Percentiles rank a stretch among this genome's conserved stretches.
Conservation (phyloP, 2,329 filamentous ascomycete genomes). For the Cytospora piceicola region DNA sequence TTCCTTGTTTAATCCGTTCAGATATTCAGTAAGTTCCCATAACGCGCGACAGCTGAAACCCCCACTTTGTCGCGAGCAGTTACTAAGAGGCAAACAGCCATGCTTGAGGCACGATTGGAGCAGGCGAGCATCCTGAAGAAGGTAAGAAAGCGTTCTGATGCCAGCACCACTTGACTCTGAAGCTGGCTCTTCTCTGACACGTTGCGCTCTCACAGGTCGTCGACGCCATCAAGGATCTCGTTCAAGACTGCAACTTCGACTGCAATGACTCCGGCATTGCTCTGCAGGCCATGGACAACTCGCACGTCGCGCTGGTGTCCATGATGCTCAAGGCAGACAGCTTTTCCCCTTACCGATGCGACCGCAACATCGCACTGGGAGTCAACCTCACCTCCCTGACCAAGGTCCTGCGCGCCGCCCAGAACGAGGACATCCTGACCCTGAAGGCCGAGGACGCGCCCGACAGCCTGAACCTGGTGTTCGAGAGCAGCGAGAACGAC, state of each 20-base stretch:
- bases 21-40: constrained; percentile 32
- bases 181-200: constrained; percentile 32
- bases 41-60: constrained; percentile 8
- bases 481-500: constrained; percentile 88
- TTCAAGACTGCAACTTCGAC: constrained; percentile 99
- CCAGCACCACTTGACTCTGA: not conserved
- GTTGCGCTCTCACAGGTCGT: constrained; percentile 69
- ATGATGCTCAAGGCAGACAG: constrained; percentile 97
- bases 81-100: constrained; percentile 47
- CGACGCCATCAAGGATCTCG: constrained; percentile 98
- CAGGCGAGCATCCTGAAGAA: constrained; percentile 95
- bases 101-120: constrained; percentile 98
- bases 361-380: constrained; percentile 97
- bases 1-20: constrained; percentile 20
- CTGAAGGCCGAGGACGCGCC: constrained; percentile 97
- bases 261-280: constrained; percentile 99
- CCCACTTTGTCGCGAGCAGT: constrained; percentile 38
- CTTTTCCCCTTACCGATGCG: constrained; percentile 95
- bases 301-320: constrained; percentile 96
- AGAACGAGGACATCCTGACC: constrained; percentile 92
- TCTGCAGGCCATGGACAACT: constrained; percentile 99
- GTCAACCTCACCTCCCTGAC: constrained; percentile 96
- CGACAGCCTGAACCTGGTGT: constrained; percentile 92
- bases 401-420: constrained; percentile 93
- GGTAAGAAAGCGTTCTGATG: constrained; percentile 55